Percentiles rank a stretch among this genome's conserved stretches.
phyloP scores from a whole-genome alignment of 257 asterid genomes.

The Cruciata laevipes region DNA sequence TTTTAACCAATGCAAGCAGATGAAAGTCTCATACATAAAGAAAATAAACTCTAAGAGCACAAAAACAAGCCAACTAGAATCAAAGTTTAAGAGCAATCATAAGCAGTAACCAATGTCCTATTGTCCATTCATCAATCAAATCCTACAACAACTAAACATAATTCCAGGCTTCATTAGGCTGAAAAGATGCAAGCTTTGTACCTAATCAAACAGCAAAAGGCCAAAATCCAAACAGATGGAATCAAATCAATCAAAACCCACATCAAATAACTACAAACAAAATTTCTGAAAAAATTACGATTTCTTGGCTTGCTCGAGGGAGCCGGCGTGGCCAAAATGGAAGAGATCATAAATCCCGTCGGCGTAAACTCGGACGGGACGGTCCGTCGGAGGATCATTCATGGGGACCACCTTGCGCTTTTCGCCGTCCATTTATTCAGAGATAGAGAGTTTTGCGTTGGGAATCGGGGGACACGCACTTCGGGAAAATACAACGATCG shows the following conservation, averaged over 20 bases:
- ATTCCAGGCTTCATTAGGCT: background rate
- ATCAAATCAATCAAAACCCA: conserved; percentile 7
- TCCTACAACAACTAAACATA: background rate
- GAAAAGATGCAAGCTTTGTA: background rate
- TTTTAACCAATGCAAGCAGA: background rate
- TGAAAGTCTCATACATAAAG: background rate
- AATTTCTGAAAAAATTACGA: conserved; percentile 24
- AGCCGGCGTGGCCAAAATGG: conserved; percentile 97
- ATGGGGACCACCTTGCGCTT: background rate
- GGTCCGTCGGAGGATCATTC: conserved; percentile 47
- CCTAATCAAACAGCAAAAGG: background rate
- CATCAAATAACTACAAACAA: background rate
- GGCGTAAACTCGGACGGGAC: conserved; percentile 82
- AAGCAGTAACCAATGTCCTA: background rate
- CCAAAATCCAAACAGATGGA: background rate
- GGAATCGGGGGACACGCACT: background rate
- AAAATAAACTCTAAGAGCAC: background rate
- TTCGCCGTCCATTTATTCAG: conserved; percentile 11
- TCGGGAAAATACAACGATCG: background rate
- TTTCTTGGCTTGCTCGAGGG: conserved; percentile 94
- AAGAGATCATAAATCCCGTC: conserved; percentile 99
- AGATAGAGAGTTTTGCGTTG: background rate
- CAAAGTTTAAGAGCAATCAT: background rate
- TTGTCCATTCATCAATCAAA: background rate
- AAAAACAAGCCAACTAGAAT: background rate